Base-by-base conservation (phyloP, 2,329 filamentous ascomycete genomes). In the Colletotrichum higginsianum region DNA sequence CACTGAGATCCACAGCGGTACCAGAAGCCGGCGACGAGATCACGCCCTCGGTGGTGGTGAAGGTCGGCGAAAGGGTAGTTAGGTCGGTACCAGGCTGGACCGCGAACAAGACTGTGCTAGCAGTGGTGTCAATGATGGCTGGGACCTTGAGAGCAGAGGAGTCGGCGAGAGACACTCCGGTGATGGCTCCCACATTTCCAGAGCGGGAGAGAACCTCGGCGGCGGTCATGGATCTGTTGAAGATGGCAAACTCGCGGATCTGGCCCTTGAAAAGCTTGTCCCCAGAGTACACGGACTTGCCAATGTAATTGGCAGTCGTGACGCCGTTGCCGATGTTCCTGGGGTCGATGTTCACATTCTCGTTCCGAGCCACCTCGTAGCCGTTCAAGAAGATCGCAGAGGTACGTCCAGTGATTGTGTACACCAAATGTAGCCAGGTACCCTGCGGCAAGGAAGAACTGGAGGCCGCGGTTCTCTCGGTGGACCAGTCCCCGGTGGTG, bases 311-410 rank as follows among this genome's bases (percentile, higher is more conserved):
- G 35, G 72, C 73, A 6, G 67, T 61, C 3, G 76, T 77, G 53
- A 63, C 65, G 40, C 76, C 76, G 42, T 49, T 70, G 15, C 76
- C 75, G 50, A 77, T 74, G 30, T 47, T 63, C 30, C 55, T 57
- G 2, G 75, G 75, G 4, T 66, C 55, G 40, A 71, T 49, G 18
- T 64, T 68, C 26, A 71, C 65, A 12, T 67, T 50, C 21, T 72
- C 61, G 16, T 74, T 63, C 15, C 70, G 57, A 11, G 66, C 74
- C 30, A 62, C 61, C 47, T 71, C 69, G 40, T 82, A 81, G 64
- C 81, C 79, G 66, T 83, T 78, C 21, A 86, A 75, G 35, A 82
- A 78, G 30, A 79, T 73, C 7, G 77, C 76, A 46, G 71, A 52
- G 3, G 73, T 74, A 4, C 67, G 52, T 30, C 72, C 70, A n/a